Conservation (phyloP, 139 green algal genomes). For the Chlamydomonas sp. region DNA sequence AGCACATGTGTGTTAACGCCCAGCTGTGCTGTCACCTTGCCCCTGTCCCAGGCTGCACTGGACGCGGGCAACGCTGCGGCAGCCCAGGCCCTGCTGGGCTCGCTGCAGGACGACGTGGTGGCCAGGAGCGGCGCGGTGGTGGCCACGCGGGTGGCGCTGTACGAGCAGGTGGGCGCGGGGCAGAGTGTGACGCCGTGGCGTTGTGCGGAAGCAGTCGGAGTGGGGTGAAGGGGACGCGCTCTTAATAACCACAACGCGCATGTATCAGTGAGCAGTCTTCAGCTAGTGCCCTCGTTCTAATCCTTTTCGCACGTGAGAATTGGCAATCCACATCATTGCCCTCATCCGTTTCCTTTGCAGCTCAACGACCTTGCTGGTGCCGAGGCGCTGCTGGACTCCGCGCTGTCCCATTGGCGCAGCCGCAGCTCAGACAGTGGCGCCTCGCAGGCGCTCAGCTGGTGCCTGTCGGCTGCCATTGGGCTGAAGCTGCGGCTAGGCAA, state of each 20-base stretch:
- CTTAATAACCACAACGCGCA: too few relatives aligned
- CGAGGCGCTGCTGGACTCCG: constrained; percentile 55
- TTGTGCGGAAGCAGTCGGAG: too few relatives aligned
- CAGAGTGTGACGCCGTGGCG: not conserved
- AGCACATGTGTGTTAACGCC: too few relatives aligned
- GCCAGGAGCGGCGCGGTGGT: constrained; percentile 53
- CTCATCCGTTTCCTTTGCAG: constrained; percentile 20
- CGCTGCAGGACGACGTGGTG: constrained; percentile 10
- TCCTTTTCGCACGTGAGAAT: not conserved
- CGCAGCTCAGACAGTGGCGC: constrained; percentile 14
- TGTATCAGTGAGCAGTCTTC: too few relatives aligned
- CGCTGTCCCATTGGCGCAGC: constrained; percentile 51
- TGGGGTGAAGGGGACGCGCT: not conserved
- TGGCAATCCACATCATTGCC: not conserved
- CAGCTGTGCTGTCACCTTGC: too few relatives aligned
- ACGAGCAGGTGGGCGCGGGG: constrained; percentile 50
- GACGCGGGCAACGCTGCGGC: not conserved
- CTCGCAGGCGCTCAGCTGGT: constrained; percentile 52
- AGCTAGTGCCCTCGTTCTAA: too few relatives aligned
- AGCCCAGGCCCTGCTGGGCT: constrained; percentile 45
- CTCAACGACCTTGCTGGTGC: constrained; percentile 55
- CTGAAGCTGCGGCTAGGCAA: constrained; percentile 72
- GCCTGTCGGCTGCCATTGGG: constrained; percentile 66
- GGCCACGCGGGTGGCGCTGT: constrained; percentile 67
- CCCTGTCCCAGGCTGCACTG: not conserved